phyloP scores from a whole-genome alignment of 495 filamentous ascomycete species.

The Hyaloscypha hepaticicola region DNA sequence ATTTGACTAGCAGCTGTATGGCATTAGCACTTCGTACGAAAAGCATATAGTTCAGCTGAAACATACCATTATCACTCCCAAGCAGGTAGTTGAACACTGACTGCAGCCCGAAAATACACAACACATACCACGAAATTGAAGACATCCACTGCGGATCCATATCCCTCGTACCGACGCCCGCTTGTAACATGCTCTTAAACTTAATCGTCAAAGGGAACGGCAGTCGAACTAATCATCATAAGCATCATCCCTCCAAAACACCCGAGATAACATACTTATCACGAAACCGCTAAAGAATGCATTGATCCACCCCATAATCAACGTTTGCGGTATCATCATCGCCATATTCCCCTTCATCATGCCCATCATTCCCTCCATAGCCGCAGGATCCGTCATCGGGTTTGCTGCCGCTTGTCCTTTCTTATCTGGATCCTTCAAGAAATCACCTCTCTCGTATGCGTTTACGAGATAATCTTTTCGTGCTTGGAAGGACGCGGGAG shows the following conservation, averaged over 20 bases:
- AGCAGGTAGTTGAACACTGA: conserved; percentile 97
- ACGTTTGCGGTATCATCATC: conserved; percentile 98
- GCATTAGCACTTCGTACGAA: conserved; percentile 1
- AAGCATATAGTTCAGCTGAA: neutral
- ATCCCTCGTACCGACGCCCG: conserved; percentile 90
- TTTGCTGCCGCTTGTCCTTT: conserved; percentile 87
- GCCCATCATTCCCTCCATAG: conserved; percentile 99
- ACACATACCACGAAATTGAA: conserved; percentile 96
- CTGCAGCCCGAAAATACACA: conserved; percentile 94
- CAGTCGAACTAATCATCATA: conserved; percentile 72
- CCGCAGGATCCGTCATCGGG: conserved; percentile 94
- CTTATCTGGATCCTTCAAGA: conserved; percentile 83
- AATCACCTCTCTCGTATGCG: conserved; percentile 79
- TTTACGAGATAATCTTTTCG: conserved; percentile 78
- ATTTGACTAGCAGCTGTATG: conserved; percentile 84
- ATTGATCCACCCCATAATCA: conserved; percentile 99
- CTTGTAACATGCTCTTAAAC: conserved; percentile 99
- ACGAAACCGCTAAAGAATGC: conserved; percentile 98
- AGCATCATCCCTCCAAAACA: conserved; percentile 5
- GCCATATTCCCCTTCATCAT: conserved; percentile 99
- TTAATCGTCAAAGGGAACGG: conserved; percentile 96
- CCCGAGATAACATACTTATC: conserved; percentile 65
- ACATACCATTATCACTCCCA: conserved; percentile 89
- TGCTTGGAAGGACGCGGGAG: conserved; percentile 68
- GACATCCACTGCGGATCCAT: conserved; percentile 98